Base-by-base conservation (phyloP, 371 early-diverging fungal genomes). In the Actinomortierella wolfii region DNA sequence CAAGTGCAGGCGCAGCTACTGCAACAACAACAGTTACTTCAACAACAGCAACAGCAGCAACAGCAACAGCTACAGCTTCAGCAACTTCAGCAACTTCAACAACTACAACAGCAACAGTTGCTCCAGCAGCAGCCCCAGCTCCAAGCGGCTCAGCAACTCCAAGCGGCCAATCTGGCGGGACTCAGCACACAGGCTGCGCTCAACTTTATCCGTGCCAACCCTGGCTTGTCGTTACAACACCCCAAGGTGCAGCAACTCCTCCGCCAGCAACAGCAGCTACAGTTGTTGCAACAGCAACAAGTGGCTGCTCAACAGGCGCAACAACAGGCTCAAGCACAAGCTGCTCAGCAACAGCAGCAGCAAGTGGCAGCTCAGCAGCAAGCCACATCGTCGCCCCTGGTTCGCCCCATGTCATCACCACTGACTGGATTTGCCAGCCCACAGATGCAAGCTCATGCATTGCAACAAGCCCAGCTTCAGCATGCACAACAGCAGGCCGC, bases 121-220 rank as follows among this genome's bases (percentile, higher is more conserved):
- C 77, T 82, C 55, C 76, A 78, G 25, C 82, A 81, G 54, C 81
- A 79, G 67, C 73, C 64, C 17, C 54, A 77, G 13, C 74, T 75
- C 61, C 67, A 68, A 28, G 76, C 76, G 14, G 78, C 77, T 20
- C 57, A 61, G 60, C 34, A 34, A 34, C 34, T 34, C 11, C 34
- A 34, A 11, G 34, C 66, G 1, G 29, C 51, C 2, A 51, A 28
- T 28, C n/a, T 51, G 34, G 59, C 66, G n/a, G 61, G 61, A 2
- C 49, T 70, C 26, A 57, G 59, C 29, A 59, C 64, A 13, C 73
- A 71, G 53, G 56, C 57, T 0, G 34, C 34, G 11, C 46, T 71
- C 24, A 61, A 58, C 17, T 51, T 68, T 21, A 49, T 68, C 20
- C 63, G 68, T 1, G 54, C 62, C 34, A 68, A 55, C 41, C 68